phyloP scores from a whole-genome alignment of 2,329 filamentous ascomycete genomes.

The Pyrenophora graminea region DNA sequence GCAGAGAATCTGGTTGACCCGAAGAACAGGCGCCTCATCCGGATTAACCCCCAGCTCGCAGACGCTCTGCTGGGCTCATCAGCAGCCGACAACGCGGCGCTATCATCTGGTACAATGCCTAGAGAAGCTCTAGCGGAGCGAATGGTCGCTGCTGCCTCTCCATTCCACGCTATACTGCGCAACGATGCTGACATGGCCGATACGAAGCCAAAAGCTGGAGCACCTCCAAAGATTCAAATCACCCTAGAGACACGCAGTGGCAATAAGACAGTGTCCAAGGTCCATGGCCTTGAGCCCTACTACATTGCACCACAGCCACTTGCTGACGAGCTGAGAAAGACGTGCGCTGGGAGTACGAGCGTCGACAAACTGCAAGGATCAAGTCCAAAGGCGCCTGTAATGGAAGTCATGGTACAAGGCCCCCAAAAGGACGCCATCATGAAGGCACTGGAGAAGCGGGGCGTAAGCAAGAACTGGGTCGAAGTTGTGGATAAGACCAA shows the following conservation, averaged over 20 bases:
- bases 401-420: conserved; percentile 71
- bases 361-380: conserved; percentile 64
- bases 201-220: conserved; percentile 63
- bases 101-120: conserved; percentile 62
- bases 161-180: conserved; percentile 62
- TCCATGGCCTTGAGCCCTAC: conserved; percentile 65
- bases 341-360: conserved; percentile 69
- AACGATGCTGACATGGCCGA: conserved; percentile 48
- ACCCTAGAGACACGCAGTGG: conserved; percentile 67
- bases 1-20: conserved; percentile 60
- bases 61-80: conserved; percentile 63
- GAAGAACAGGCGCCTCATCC: conserved; percentile 65
- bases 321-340: conserved; percentile 68
- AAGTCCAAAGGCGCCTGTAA: conserved; percentile 63
- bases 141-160: conserved; percentile 59
- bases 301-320: conserved; percentile 63
- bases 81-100: conserved; percentile 58
- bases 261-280: conserved; percentile 67
- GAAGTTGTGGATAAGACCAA: conserved; percentile 71
- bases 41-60: conserved; percentile 65
- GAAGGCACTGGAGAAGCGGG: conserved; percentile 62
- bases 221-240: conserved; percentile 63
- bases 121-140: conserved; percentile 65
- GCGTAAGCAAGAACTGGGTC: conserved; percentile 63
- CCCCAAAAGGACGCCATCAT: conserved; percentile 66